Evolutionary conservation across 257 asterid genomes (phyloP).

Genomic region (Solanum chmielewskii): DNA sequence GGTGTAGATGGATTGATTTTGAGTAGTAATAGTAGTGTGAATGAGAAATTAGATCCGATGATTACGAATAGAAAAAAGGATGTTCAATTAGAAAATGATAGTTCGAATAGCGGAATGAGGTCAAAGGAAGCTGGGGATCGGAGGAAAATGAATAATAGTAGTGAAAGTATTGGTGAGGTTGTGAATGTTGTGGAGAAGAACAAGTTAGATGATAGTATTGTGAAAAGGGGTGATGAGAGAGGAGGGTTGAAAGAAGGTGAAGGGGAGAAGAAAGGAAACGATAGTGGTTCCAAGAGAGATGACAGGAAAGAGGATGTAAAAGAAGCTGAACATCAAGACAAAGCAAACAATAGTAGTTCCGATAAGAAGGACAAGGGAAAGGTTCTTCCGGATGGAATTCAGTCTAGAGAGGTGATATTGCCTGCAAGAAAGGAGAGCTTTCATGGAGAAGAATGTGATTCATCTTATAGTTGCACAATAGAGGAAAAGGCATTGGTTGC

Average conservation of each 20-base stretch:
- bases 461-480: conserved; percentile 62
- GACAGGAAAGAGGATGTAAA: neutral
- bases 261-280: neutral
- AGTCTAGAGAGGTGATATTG: conserved; percentile 14
- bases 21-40: conserved; percentile 11
- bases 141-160: neutral
- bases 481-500: conserved; percentile 62
- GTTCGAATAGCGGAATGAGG: conserved; percentile 5
- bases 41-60: conserved; percentile 15
- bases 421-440: conserved; percentile 17
- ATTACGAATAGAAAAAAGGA: conserved; percentile 1
- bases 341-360: conserved; percentile 1
- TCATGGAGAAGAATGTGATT: conserved; percentile 55
- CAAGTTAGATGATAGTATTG: neutral
- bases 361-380: conserved; percentile 16
- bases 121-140: conserved; percentile 1
- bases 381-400: conserved; percentile 7
- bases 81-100: conserved; percentile 9
- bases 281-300: neutral
- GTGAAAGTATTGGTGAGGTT: neutral
- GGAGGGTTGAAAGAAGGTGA: neutral
- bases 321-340: neutral
- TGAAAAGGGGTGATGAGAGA: neutral
- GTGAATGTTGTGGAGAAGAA: neutral
- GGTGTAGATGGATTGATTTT: conserved; percentile 3